phyloP scores from a whole-genome alignment of 2,329 filamentous ascomycete genomes.

The Claviceps sp. region DNA sequence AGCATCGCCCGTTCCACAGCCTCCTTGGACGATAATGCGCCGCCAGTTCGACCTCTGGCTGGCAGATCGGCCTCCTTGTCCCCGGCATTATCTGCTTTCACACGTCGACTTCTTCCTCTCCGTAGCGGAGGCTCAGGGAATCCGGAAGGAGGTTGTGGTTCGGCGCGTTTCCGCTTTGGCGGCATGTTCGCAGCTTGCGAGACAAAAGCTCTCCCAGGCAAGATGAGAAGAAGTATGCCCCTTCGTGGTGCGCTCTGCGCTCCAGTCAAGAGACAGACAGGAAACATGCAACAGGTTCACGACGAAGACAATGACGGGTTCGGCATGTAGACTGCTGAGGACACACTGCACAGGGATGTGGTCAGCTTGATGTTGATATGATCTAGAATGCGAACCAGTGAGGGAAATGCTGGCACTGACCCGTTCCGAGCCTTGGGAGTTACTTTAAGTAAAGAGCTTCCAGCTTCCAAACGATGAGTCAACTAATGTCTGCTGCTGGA shows the following conservation, averaged over 20 bases:
- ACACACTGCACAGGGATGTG: background rate
- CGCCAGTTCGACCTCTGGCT: background rate
- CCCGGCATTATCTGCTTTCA: constrained; percentile 2
- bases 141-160: constrained; percentile 7
- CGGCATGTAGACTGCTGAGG: background rate
- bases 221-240: background rate
- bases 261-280: background rate
- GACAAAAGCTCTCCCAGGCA: background rate
- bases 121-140: constrained; percentile 12
- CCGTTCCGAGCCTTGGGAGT: background rate
- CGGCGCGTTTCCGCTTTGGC: constrained; percentile 24
- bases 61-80: background rate
- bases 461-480: background rate
- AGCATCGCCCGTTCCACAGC: constrained; percentile 27
- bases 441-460: background rate
- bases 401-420: background rate
- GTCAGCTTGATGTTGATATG: background rate
- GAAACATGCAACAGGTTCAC: background rate
- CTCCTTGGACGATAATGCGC: constrained; percentile 7
- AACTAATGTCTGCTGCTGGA: background rate
- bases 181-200: constrained; percentile 17
- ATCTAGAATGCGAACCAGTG: background rate
- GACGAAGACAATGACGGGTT: background rate
- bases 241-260: background rate
- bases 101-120: constrained; percentile 14